Evolutionary conservation across 306 rosid genomes (phyloP), one percentile per base, ranked within the genome.

Genomic region (Glycine latifolia): DNA sequence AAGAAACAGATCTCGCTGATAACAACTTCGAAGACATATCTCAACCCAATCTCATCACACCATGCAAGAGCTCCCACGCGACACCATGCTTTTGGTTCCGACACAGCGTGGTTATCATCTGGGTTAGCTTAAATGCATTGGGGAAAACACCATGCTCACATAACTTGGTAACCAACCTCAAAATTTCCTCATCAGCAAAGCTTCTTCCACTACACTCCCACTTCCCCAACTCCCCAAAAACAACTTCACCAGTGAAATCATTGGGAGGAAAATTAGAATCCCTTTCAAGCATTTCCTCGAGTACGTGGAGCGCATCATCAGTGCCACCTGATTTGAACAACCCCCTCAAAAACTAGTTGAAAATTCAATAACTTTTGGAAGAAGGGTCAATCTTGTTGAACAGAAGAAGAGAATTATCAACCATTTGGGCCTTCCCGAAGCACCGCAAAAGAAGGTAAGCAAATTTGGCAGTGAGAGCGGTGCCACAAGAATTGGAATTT

Each of bases 251-350:
- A 0, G 97, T 92, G 31, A 52, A 58, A 37, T 47, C 71, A 79
- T 91, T 61, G 1, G 96, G 95, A 26, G 67, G 78, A 71, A 83
- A 85, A 71, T 58, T 66, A 0, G 81, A 50, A 67, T 59, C 65
- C 71, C 89, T 78, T n/a, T 83, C 79, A 76, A 92, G 88, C 93
- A 92, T 92, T 92, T 92, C 81, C 14, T 94, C 94, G 71, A 94
- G 90, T 91, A 91, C 59, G 3, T 85, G 83, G 77, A 82, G 72
- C 0, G 97, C 94, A 75, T 74, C 80, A 2, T 87, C 87, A 1
- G 48, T 63, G 12, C 85, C 72, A 13, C 90, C 90, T 15, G 71
- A 60, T 79, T 80, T 82, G 72, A 94, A 5, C 73, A 89, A 43
- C 41, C 35, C 7, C 8, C 48, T 60, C 31, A 1, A 14, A 61